Base-by-base conservation (phyloP, 1,284 basidiomycete genomes). In the Cystobasidium slooffiae region DNA sequence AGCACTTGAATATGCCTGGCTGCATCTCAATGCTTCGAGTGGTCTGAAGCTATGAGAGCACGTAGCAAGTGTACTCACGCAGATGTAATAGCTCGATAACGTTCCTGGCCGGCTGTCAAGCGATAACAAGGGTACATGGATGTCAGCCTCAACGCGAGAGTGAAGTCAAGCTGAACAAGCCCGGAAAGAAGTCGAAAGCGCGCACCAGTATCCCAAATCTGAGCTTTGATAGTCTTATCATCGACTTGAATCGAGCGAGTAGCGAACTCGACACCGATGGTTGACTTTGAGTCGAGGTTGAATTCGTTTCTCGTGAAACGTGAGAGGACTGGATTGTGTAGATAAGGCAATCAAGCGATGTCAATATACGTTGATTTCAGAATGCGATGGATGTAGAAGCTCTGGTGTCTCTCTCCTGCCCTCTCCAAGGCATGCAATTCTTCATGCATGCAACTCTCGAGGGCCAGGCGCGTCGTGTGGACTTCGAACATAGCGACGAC, bases 261-360 rank as follows among this genome's bases (percentile, higher is more conserved):
- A 9, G 96, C 96, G 82, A 99, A 99, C 84, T 99, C 97, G 80
- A 99, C 97, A 75, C 96, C 96, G 83, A 99, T 99, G 24, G 96
- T 99, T 76, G 94, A 97, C 86, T 98, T 98, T 76, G 93, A 95
- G 82, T 99, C 96, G 81, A 97, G 88, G 86, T 96, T 97, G 89
- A 99, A 99, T 85, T 98, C 96, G 83, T 98, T 98, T 79, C 96
- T 89, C 78, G 96, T 99, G 89, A 99, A 99, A 83, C 94, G 92
- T 84, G 93, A 86, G 80, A 87, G 86, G 77, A 87, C 86, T 85
- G 76, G 65, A 18, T 1, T 47, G 6, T 1, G 51, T 8, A 1
- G 46, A n/a, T 31, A 39, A 18, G 22, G 16, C 31, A 65, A 9
- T 31, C 24, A 5, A 44, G 39, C n/a, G 43, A 37, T 51, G 46